Evolutionary conservation across 2,329 filamentous ascomycete genomes (phyloP).

Genomic region (Trichophaea hybrida): DNA sequence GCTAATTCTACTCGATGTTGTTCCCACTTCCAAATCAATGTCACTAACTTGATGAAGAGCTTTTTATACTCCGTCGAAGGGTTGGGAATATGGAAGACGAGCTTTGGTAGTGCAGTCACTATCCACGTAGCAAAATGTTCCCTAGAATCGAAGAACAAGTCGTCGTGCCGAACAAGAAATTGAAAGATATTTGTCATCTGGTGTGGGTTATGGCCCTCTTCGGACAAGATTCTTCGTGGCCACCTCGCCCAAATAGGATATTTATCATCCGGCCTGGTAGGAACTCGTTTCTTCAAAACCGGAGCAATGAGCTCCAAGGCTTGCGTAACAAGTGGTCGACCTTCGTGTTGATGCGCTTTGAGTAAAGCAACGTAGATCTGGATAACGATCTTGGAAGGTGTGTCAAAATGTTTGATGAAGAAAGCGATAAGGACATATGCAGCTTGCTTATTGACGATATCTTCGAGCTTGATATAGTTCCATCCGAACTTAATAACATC

Average conservation of each 20-base stretch:
- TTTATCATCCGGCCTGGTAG: slow-evolving; percentile 49
- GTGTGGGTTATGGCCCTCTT: slow-evolving; percentile 87
- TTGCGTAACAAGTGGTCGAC: slow-evolving; percentile 79
- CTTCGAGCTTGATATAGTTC: slow-evolving; percentile 96
- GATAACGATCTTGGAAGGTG: slow-evolving; percentile 84
- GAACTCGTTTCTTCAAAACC: slow-evolving; percentile 73
- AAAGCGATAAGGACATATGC: slow-evolving; percentile 95
- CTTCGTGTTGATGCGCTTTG: slow-evolving; percentile 89
- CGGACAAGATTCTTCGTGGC: slow-evolving; percentile 76
- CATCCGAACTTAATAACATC: slow-evolving; percentile 99
- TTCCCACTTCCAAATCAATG: slow-evolving; percentile 86
- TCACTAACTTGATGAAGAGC: slow-evolving; percentile 78
- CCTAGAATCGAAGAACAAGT: slow-evolving; percentile 85
- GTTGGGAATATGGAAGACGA: slow-evolving; percentile 63
- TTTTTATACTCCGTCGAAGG: slow-evolving; percentile 85
- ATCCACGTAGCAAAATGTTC: slow-evolving; percentile 85
- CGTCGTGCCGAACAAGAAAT: slow-evolving; percentile 81
- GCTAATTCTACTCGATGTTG: slow-evolving; percentile 50
- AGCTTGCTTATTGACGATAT: slow-evolving; percentile 97
- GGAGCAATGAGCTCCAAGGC: slow-evolving; percentile 91
- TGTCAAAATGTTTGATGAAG: slow-evolving; percentile 95
- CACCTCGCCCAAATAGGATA: slow-evolving; percentile 76
- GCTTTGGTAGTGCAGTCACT: slow-evolving; percentile 71
- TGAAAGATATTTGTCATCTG: slow-evolving; percentile 97
- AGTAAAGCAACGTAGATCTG: slow-evolving; percentile 89